Evolutionary conservation across 192 early-diverging fungal genomes (phyloP).

Genomic region (Umbelopsis ramanniana): DNA sequence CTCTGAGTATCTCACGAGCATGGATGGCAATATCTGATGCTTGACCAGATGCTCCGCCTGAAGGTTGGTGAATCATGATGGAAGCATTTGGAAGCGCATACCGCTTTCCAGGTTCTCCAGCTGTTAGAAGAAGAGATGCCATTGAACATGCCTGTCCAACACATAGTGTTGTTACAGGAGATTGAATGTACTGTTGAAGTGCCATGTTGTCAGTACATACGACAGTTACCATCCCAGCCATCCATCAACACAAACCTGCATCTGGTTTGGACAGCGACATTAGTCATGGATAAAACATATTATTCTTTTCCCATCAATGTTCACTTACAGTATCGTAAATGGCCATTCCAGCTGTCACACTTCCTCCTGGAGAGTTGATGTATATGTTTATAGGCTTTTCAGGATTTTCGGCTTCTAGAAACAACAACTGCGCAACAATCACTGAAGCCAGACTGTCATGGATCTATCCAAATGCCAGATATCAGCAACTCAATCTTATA

Average conservation of each 20-base stretch:
- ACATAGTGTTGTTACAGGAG: slow-evolving; percentile 92
- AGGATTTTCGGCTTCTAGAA: slow-evolving; percentile 93
- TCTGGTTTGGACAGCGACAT: slow-evolving; percentile 23
- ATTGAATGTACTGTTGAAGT: slow-evolving; percentile 83
- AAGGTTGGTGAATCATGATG: slow-evolving; percentile 99
- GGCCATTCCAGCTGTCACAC: slow-evolving; percentile 93
- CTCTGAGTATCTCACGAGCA: slow-evolving; percentile 90
- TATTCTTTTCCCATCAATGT: neutral
- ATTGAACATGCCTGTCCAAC: slow-evolving; percentile 98
- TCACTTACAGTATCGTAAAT: slow-evolving; percentile 83
- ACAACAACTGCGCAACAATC: slow-evolving; percentile 94
- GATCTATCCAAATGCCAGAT: slow-evolving; percentile 46
- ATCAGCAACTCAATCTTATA: neutral
- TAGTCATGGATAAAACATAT: neutral
- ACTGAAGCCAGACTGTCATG: slow-evolving; percentile 84
- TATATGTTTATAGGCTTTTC: slow-evolving; percentile 94
- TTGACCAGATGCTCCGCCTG: slow-evolving; percentile 92
- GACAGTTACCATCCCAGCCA: too few species aligned
- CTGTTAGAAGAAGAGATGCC: slow-evolving; percentile 92
- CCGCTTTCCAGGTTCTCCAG: slow-evolving; percentile 87
- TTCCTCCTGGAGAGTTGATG: slow-evolving; percentile 97
- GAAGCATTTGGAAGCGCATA: slow-evolving; percentile 88
- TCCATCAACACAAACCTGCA: slow-evolving; percentile 34
- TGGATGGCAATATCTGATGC: slow-evolving; percentile 98
- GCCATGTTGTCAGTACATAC: neutral